phyloP scores from a whole-genome alignment of 352 stramenopile species.

The Globisporangium nagaii region DNA sequence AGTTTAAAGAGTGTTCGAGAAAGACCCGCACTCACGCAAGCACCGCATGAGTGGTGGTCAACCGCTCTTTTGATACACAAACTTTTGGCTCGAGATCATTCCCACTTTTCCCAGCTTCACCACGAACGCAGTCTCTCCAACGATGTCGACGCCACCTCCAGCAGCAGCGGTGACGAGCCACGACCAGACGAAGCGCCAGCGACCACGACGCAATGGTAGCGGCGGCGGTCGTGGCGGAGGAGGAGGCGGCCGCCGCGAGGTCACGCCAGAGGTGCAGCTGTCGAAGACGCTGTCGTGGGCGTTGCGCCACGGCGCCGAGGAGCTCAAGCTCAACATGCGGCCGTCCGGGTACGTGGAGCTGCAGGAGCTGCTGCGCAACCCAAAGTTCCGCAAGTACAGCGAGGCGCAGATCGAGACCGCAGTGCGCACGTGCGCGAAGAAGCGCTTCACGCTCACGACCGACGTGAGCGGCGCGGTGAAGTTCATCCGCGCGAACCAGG shows the following conservation, averaged over 20 bases:
- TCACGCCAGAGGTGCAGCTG: constrained; percentile 53
- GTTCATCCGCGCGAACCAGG: constrained; percentile 82
- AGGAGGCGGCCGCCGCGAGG: constrained; percentile 18
- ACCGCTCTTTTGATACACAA: too few relatives aligned
- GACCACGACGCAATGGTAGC: neutral
- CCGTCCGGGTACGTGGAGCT: constrained; percentile 64
- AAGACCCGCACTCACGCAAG: neutral
- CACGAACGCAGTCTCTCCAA: neutral
- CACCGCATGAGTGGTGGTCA: too few relatives aligned
- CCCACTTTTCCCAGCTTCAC: neutral
- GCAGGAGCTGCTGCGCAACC: constrained; percentile 37
- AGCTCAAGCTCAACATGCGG: constrained; percentile 66
- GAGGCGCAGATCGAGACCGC: constrained; percentile 59
- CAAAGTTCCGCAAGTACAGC: constrained; percentile 44
- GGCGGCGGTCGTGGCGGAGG: neutral
- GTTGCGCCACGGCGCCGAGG: constrained; percentile 63
- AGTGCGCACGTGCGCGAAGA: constrained; percentile 65
- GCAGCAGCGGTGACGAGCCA: neutral
- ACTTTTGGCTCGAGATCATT: too few relatives aligned
- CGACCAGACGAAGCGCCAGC: neutral
- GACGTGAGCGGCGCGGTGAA: constrained; percentile 28
- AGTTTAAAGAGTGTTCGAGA: too few relatives aligned
- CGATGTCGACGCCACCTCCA: neutral
- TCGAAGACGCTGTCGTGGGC: constrained; percentile 77
- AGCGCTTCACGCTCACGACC: constrained; percentile 64